Evolutionary conservation across 805 yeast genomes (phyloP).

Genomic region (Candida gorgasii): DNA sequence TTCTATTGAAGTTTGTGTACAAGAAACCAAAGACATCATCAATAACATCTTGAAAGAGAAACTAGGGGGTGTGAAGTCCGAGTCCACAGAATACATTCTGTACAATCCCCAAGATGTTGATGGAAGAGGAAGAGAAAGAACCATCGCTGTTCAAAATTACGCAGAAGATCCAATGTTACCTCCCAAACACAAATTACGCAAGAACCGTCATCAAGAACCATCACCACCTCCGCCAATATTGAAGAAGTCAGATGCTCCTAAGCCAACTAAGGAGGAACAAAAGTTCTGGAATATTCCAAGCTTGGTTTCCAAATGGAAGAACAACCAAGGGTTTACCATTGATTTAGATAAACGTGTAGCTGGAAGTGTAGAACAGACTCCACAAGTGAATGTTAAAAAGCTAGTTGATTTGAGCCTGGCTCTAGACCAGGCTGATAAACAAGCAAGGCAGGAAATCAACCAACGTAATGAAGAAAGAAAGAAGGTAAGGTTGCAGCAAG

Average conservation of each 20-base stretch:
- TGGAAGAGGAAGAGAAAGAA: conserved; percentile 30
- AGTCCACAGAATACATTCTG: conserved; percentile 40
- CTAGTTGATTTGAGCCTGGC: conserved; percentile 70
- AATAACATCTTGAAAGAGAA: conserved; percentile 50
- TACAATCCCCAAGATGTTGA: conserved; percentile 21
- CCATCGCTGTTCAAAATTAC: conserved; percentile 65
- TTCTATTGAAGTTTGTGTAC: conserved; percentile 47
- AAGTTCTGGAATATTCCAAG: conserved; percentile 87
- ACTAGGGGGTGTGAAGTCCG: conserved; percentile 24
- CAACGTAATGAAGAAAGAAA: conserved; percentile 27
- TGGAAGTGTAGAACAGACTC: conserved; percentile 43
- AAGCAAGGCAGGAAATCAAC: conserved; percentile 22
- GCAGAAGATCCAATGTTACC: conserved; percentile 87
- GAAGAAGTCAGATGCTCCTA: conserved; percentile 37
- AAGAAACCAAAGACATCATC: conserved; percentile 58
- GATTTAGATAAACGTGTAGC: conserved; percentile 71
- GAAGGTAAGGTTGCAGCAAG: conserved; percentile 25
- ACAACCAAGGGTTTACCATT: conserved; percentile 85
- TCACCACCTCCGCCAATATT: conserved; percentile 62
- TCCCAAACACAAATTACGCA: conserved; percentile 68
- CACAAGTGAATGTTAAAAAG: conserved; percentile 51
- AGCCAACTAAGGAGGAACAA: conserved; percentile 68
- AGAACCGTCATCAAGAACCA: conserved; percentile 64
- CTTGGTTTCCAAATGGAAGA: conserved; percentile 93
- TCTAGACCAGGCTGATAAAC: conserved; percentile 58